Base-by-base conservation (phyloP, 2,329 filamentous ascomycete genomes). In the Plectosphaerella plurivora region DNA sequence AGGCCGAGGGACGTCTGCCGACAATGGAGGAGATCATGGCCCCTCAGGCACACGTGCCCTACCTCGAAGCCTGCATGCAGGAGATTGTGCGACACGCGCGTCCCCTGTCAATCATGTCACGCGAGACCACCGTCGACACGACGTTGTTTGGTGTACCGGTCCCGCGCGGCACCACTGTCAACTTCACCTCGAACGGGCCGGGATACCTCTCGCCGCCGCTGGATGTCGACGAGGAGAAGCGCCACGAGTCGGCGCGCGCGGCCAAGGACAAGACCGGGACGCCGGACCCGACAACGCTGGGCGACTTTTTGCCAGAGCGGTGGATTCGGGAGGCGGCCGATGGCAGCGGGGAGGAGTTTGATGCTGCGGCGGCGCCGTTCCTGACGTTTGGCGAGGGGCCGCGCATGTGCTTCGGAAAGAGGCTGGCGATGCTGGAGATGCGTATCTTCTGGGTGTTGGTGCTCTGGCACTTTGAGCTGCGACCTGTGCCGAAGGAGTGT, bases 371-470 rank as follows among this genome's bases (percentile, higher is more conserved):
- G 1, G 63, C 64, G 3, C 64, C 65, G 5, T 44, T 55, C 14
- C 45, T 65, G 22, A 41, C 54, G 5, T 67, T 65, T 20, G 57
- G 63, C 2, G 22, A 55, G 4, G 64, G 63, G 1, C 49, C 53
- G 1, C 49, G 65, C 25, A 57, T 55, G 4, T 68, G 65, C 28
- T 68, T 59, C 25, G 65, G 63, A 4, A 56, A 60, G 24, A 56
- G 55, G 49, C 33, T 68, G 51, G 62, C 64, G 9, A 61, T 65
- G 37, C 25, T 68, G 9, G 61, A 69, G 55, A n/a, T 69, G 53
- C 58, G 58, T 22, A 53, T 65, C 2, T 28, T 61, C 14, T 12
- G 61, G 1, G 52, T 54, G 8, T 44, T 67, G 14, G 44, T 65
- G n/a, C 45, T 65, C 15, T 66, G 63, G 63, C 59, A 55, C 20